Conservation (phyloP, 2,329 filamentous ascomycete genomes). For the Fusarium sp. region DNA sequence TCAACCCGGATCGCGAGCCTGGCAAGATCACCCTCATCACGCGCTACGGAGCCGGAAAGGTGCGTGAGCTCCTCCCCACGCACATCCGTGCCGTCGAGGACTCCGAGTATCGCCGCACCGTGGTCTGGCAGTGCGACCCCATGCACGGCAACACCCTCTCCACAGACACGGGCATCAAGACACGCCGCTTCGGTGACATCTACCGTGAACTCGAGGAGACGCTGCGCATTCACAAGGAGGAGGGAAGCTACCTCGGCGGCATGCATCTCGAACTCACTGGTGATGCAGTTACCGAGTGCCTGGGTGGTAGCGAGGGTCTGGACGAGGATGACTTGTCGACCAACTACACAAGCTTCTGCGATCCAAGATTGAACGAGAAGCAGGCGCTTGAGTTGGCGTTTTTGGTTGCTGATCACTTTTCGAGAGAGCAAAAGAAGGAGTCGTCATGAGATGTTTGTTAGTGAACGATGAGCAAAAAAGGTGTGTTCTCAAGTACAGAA, state of each 20-base stretch:
- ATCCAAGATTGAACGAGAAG: constrained; percentile 96
- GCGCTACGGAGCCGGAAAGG: constrained; percentile 86
- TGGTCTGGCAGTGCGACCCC: constrained; percentile 98
- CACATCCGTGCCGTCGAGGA: constrained; percentile 92
- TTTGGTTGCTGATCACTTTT: constrained; percentile 85
- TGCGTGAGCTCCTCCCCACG: constrained; percentile 78
- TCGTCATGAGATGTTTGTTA: neutral
- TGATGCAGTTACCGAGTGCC: constrained; percentile 95
- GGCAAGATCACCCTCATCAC: constrained; percentile 98
- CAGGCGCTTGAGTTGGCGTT: constrained; percentile 96
- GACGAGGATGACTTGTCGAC: constrained; percentile 88
- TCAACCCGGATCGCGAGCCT: constrained; percentile 84
- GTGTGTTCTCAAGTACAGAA: neutral
- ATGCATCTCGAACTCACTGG: constrained; percentile 96
- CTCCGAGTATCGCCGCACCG: constrained; percentile 73
- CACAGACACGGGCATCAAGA: constrained; percentile 86
- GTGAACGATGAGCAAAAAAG: neutral
- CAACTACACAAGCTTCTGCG: constrained; percentile 96
- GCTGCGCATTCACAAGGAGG: constrained; percentile 83
- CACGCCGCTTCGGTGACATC: constrained; percentile 89
- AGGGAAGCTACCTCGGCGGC: constrained; percentile 89
- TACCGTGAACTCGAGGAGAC: constrained; percentile 88
- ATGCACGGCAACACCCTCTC: constrained; percentile 90
- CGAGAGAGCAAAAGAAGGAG: constrained; percentile 49
- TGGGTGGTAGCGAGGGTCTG: constrained; percentile 88